A percentile compares a stretch with the other conserved stretches of the same genome.
Evolutionary conservation across 2,329 filamentous ascomycete species (phyloP).

Genomic region (Cladobotryum mycophilum): DNA sequence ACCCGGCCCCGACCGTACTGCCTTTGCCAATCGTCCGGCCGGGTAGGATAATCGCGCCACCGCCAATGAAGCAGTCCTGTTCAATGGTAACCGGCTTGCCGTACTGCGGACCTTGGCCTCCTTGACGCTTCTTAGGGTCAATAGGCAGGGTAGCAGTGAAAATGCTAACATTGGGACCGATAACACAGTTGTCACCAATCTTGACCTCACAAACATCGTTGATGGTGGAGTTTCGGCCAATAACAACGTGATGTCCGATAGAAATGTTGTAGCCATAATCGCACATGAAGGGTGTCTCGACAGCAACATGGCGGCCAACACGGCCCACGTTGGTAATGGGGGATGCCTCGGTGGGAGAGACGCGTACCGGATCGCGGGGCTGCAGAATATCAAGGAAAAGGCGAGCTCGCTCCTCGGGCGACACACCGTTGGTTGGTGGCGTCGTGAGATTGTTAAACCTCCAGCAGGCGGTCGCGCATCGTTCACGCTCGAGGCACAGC

Average conservation of each 20-base stretch:
- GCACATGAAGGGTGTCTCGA: slow-evolving; percentile 85
- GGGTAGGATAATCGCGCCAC: slow-evolving; percentile 69
- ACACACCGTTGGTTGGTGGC: slow-evolving; percentile 67
- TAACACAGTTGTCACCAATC: slow-evolving; percentile 71
- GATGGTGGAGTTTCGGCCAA: slow-evolving; percentile 78
- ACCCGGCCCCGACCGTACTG: slow-evolving; percentile 72
- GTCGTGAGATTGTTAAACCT: slow-evolving; percentile 74
- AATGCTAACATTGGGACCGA: slow-evolving; percentile 81
- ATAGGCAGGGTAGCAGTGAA: slow-evolving; percentile 68
- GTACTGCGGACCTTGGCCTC: slow-evolving; percentile 63
- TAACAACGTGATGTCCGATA: slow-evolving; percentile 77
- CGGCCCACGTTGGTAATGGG: slow-evolving; percentile 50
- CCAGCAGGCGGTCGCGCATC: slow-evolving; percentile 75
- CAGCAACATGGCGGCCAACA: slow-evolving; percentile 67
- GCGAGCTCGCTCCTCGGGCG: slow-evolving; percentile 58
- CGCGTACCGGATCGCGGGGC: slow-evolving; percentile 49
- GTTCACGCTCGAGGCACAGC: slow-evolving; percentile 75
- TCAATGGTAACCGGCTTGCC: slow-evolving; percentile 72
- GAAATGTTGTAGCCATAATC: slow-evolving; percentile 95
- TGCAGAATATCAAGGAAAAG: slow-evolving; percentile 68
- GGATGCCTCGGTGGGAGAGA: slow-evolving; percentile 49
- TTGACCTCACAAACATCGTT: slow-evolving; percentile 78
- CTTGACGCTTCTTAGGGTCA: slow-evolving; percentile 67
- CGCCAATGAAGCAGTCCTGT: slow-evolving; percentile 78
- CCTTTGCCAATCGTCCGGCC: slow-evolving; percentile 77